Conservation (phyloP, 331 rosid genomes). For the Saraca asoca region DNA sequence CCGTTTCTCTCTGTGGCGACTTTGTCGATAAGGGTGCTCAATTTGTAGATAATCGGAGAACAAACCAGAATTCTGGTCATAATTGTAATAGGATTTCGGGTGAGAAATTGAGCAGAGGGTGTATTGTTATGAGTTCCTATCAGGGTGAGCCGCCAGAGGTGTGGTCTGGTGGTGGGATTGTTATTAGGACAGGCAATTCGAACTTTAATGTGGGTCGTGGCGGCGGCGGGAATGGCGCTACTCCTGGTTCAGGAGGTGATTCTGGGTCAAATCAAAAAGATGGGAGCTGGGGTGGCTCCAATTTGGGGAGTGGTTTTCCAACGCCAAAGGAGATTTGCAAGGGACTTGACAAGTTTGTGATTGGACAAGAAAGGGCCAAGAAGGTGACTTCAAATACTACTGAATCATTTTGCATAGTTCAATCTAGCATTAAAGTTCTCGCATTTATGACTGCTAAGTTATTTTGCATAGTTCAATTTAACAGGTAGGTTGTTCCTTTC, state of each 20-base stretch:
- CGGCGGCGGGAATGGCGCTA: conserved; percentile 54
- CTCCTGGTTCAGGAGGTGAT: conserved; percentile 61
- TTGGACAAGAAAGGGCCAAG: conserved; percentile 93
- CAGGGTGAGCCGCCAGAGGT: conserved; percentile 87
- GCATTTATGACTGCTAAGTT: background rate
- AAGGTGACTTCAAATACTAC: conserved; percentile 49
- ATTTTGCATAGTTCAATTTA: too few relatives aligned
- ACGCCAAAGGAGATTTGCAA: conserved; percentile 89
- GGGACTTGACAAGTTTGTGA: conserved; percentile 91
- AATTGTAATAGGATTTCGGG: conserved; percentile 33
- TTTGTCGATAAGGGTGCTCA: conserved; percentile 45
- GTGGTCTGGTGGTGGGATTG: conserved; percentile 92
- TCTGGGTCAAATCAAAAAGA: conserved; percentile 61
- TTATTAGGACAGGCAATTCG: conserved; percentile 55
- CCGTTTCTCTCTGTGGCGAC: conserved; percentile 65
- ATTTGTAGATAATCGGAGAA: conserved; percentile 25
- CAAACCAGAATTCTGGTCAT: conserved; percentile 1
- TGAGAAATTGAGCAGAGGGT: conserved; percentile 30
- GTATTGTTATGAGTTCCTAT: conserved; percentile 40
- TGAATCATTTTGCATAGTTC: conserved; percentile 1
- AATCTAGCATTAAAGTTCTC: background rate
- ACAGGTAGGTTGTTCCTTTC: too few relatives aligned
- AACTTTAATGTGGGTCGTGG: conserved; percentile 54
- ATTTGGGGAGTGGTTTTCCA: conserved; percentile 71
- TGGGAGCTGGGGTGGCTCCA: conserved; percentile 87